phyloP scores from a whole-genome alignment of 768 basidiomycete genomes.

The Suillus ampliporus region DNA sequence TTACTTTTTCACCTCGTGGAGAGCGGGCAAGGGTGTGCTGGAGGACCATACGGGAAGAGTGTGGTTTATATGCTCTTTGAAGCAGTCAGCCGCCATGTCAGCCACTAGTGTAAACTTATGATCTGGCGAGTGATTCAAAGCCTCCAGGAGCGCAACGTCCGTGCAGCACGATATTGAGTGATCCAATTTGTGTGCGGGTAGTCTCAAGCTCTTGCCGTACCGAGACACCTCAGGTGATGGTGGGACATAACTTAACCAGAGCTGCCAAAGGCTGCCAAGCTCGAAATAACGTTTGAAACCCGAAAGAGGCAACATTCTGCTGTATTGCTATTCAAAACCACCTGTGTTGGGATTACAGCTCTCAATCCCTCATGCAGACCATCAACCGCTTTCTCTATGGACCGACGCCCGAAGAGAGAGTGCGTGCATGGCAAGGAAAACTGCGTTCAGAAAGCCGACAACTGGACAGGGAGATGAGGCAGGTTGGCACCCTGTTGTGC shows the following conservation, averaged over 20 bases:
- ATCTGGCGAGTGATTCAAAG: constrained; percentile 5
- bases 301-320: constrained; percentile 8
- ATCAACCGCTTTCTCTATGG: constrained; percentile 96
- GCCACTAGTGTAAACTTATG: constrained; percentile 6
- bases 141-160: neutral
- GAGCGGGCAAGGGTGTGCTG: neutral
- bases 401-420: constrained; percentile 93
- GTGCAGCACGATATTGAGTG: neutral
- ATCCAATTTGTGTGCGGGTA: neutral
- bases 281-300: neutral
- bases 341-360: neutral
- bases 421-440: constrained; percentile 90
- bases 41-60: neutral
- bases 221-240: neutral
- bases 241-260: no score
- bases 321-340: neutral
- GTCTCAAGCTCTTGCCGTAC: neutral
- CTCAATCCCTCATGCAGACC: constrained; percentile 63
- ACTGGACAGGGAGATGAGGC: constrained; percentile 93
- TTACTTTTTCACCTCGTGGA: neutral
- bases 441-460: constrained; percentile 81
- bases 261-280: no score
- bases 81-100: constrained; percentile 14
- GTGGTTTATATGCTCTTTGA: neutral
- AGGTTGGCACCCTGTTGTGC: constrained; percentile 60